Percentiles rank a stretch among this genome's conserved stretches.
phyloP scores from a whole-genome alignment of 495 filamentous ascomycete genomes.

The Penicillium coffeae region DNA sequence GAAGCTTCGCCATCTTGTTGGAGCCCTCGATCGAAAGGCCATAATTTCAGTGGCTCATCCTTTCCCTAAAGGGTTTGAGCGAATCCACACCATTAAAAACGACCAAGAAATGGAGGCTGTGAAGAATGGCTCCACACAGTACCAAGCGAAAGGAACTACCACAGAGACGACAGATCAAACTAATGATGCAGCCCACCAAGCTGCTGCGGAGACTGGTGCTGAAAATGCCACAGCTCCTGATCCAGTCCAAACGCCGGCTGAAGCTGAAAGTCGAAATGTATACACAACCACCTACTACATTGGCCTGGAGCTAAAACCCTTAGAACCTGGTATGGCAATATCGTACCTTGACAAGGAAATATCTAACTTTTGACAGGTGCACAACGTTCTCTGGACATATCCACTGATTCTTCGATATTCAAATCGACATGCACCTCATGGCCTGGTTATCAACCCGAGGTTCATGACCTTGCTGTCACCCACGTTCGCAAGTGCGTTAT shows the following conservation, averaged over 20 bases:
- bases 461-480: conserved; percentile 65
- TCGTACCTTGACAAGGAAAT: conserved; percentile 17
- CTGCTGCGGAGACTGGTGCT: conserved; percentile 44
- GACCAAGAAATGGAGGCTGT: conserved; percentile 68
- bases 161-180: conserved; percentile 56
- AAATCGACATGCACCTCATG: conserved; percentile 64
- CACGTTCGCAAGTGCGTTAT: conserved; percentile 74
- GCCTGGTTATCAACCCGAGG: conserved; percentile 59
- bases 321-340: conserved; percentile 29
- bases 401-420: conserved; percentile 69
- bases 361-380: conserved; percentile 34
- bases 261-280: conserved; percentile 45
- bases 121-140: conserved; percentile 66
- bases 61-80: conserved; percentile 88
- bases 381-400: conserved; percentile 57
- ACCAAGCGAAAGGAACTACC: conserved; percentile 57
- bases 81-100: conserved; percentile 67
- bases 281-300: conserved; percentile 89
- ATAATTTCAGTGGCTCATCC: conserved; percentile 82
- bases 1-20: conserved; percentile 78
- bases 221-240: conserved; percentile 43
- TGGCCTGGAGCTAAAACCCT: conserved; percentile 60
- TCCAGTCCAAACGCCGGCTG: conserved; percentile 3
- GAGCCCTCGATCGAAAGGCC: conserved; percentile 67
- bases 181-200: conserved; percentile 51